Evolutionary conservation across 139 green algal genomes (phyloP).

Genomic region (Dunaliella sp.): DNA sequence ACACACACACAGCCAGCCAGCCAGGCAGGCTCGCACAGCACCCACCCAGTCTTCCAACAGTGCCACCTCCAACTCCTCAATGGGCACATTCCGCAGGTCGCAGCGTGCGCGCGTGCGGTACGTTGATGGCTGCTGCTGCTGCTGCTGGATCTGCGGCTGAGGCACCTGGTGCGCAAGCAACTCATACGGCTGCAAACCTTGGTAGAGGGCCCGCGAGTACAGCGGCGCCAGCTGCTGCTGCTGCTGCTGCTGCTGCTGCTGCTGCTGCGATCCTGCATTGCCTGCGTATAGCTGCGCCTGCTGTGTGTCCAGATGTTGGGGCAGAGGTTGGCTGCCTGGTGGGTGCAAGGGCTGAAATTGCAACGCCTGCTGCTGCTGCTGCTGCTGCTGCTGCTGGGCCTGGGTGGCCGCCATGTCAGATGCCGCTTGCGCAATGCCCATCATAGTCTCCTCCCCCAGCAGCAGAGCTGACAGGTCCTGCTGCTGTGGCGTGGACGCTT

Average conservation of each 20-base stretch:
- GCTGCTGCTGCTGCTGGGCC: background rate
- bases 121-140: background rate
- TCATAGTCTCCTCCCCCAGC: background rate
- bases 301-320: background rate
- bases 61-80: constrained; percentile 28
- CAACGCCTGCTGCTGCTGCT: background rate
- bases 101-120: background rate
- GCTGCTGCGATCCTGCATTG: background rate
- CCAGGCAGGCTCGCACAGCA: background rate
- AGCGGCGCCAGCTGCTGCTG: too few species aligned
- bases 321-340: background rate
- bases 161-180: background rate
- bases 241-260: background rate
- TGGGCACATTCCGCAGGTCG: constrained; percentile 23
- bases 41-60: constrained; percentile 23
- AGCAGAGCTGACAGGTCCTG: background rate
- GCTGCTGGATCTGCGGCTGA: background rate
- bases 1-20: background rate
- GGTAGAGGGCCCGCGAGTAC: too few species aligned
- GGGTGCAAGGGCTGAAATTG: too few species aligned
- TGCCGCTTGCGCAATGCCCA: background rate
- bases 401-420: background rate
- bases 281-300: background rate
- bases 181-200: too few species aligned
- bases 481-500: background rate